These are phyloP conservation scores for Cladosporium sp. DNA, from an alignment of 2,329 filamentous ascomycete genomes.

Conservation along the genomic window DNA sequence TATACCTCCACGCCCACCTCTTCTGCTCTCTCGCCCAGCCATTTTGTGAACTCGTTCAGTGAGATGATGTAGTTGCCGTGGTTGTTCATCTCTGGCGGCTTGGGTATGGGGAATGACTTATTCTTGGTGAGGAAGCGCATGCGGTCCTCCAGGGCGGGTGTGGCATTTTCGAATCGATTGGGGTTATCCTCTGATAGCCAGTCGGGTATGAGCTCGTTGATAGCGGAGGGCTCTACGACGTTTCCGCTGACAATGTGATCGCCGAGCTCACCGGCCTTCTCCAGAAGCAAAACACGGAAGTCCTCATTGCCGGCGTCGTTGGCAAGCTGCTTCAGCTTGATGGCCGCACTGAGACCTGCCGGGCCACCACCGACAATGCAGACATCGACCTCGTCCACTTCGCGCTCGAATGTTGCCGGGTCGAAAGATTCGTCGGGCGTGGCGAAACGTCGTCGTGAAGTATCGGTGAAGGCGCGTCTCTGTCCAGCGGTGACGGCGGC, in stretches of 20 bases:
- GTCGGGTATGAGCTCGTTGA: conserved; percentile 88
- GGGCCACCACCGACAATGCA: conserved; percentile 97
- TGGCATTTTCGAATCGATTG: conserved; percentile 80
- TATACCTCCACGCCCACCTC: conserved; percentile 95
- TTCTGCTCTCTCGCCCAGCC: conserved; percentile 94
- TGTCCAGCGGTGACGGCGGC: conserved; percentile 33
- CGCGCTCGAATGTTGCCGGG: conserved; percentile 65
- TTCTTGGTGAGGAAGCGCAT: conserved; percentile 94
- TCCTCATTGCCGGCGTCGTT: conserved; percentile 94
- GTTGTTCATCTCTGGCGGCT: conserved; percentile 97
- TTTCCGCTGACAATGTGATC: conserved; percentile 95
- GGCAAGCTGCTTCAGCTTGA: conserved; percentile 90
- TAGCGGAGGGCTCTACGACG: conserved; percentile 82
- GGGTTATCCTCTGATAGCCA: conserved; percentile 90
- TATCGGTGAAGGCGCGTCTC: conserved; percentile 29
- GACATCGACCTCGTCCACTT: conserved; percentile 91
- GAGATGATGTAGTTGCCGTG: conserved; percentile 97
- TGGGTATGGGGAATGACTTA: conserved; percentile 72
- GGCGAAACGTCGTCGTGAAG: conserved; percentile 29
- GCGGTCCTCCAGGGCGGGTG: conserved; percentile 74
- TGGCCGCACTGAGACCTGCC: conserved; percentile 86
- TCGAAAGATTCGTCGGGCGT: conserved; percentile 40
- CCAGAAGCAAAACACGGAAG: conserved; percentile 85
- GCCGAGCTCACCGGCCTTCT: conserved; percentile 93
- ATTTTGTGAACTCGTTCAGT: conserved; percentile 90